Percentiles rank a stretch among this genome's conserved stretches.
Conservation (phyloP, 192 early-diverging fungal species). For the Backusella westeae region DNA sequence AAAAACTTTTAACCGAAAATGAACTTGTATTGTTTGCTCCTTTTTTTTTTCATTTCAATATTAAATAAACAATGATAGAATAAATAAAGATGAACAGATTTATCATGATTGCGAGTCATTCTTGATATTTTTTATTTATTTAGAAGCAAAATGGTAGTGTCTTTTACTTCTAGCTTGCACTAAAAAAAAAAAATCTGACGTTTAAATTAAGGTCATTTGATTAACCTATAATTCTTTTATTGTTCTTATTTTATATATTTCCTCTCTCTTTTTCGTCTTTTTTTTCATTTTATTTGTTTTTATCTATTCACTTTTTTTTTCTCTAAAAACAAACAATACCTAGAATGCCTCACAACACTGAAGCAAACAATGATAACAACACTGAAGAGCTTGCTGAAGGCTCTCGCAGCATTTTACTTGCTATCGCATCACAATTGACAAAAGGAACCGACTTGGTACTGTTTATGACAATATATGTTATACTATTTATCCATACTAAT, state of each 20-base stretch:
- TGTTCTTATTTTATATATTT: neutral
- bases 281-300: neutral
- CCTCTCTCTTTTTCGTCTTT: neutral
- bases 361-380: constrained; percentile 1
- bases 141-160: neutral
- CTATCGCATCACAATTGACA: constrained; percentile 84
- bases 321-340: neutral
- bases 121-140: neutral
- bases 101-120: too few relatives aligned
- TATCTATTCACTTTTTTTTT: neutral
- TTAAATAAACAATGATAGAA: neutral
- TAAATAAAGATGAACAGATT: too few relatives aligned
- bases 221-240: neutral
- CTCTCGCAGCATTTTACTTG: constrained; percentile 79
- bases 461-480: neutral
- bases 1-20: constrained; percentile 2
- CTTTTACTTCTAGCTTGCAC: neutral
- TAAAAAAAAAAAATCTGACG: constrained; percentile 2
- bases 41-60: neutral
- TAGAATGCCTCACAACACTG: constrained; percentile 2
- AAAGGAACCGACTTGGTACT: constrained; percentile 82
- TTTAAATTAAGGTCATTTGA: neutral
- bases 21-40: neutral
- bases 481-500: neutral
- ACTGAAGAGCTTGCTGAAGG: constrained; percentile 82